phyloP scores from a whole-genome alignment of 495 filamentous ascomycete genomes.

The Cetradonia linearis region DNA sequence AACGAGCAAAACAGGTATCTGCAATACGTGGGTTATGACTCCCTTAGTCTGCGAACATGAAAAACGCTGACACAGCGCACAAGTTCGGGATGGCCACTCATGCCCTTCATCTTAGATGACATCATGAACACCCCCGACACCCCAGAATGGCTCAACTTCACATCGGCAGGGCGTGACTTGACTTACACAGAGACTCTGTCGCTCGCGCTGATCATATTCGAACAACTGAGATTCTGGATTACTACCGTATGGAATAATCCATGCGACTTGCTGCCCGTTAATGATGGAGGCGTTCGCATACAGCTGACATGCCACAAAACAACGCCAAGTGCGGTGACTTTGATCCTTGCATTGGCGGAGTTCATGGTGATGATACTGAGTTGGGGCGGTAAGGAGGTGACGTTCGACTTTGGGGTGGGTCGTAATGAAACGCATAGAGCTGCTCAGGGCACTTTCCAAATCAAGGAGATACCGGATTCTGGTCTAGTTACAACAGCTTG shows the following conservation, averaged over 20 bases:
- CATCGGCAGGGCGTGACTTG: background rate
- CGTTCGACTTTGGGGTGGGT: background rate
- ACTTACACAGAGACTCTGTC: background rate
- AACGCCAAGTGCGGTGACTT: constrained; percentile 1
- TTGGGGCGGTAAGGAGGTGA: constrained; percentile 2
- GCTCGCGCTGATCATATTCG: background rate
- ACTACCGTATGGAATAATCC: background rate
- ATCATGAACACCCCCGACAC: background rate
- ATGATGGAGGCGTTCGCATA: background rate
- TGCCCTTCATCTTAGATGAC: background rate
- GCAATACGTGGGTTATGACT: background rate
- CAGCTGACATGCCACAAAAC: background rate
- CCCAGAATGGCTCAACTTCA: constrained; percentile 5
- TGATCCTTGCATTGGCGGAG: constrained; percentile 2
- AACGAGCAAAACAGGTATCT: background rate
- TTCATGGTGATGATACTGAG: constrained; percentile 1
- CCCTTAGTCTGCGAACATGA: background rate
- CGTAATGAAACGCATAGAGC: background rate
- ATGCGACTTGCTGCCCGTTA: background rate
- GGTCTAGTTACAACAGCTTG: background rate
- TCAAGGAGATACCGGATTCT: background rate
- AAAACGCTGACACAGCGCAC: background rate
- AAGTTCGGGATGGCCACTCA: background rate
- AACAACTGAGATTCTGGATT: background rate
- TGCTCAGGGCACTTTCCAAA: constrained; percentile 1